These are phyloP conservation scores for Claviceps sp. DNA, from an alignment of 2,329 filamentous ascomycete genomes.

Conservation along the genomic window DNA sequence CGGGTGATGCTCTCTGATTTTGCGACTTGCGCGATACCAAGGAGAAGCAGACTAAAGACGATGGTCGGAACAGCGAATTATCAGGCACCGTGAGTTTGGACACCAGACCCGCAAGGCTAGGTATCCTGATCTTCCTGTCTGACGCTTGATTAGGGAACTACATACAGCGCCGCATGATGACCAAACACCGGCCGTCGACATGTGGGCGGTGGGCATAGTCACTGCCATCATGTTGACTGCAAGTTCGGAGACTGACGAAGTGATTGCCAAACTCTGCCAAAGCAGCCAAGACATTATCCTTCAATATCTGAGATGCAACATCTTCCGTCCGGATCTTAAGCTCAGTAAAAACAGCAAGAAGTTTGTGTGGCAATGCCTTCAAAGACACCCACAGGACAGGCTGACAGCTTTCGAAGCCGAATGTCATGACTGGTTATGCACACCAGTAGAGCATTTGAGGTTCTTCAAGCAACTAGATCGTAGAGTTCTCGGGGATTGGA, in stretches of 20 bases:
- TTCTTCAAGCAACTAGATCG: slow-evolving; percentile 21
- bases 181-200: slow-evolving; percentile 29
- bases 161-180: slow-evolving; percentile 6
- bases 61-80: slow-evolving; percentile 32
- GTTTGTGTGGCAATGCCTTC: slow-evolving; percentile 21
- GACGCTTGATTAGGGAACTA: slow-evolving; percentile 25
- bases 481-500: slow-evolving; percentile 16
- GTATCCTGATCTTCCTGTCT: background rate
- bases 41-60: slow-evolving; percentile 28
- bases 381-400: slow-evolving; percentile 13
- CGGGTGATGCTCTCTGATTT: slow-evolving; percentile 40
- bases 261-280: slow-evolving; percentile 14
- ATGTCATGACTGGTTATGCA: slow-evolving; percentile 22
- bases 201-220: slow-evolving; percentile 40
- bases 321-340: slow-evolving; percentile 7
- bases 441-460: slow-evolving; percentile 15
- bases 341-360: slow-evolving; percentile 14
- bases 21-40: slow-evolving; percentile 32
- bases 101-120: background rate
- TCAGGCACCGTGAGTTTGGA: slow-evolving; percentile 33
- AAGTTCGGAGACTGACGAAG: slow-evolving; percentile 6
- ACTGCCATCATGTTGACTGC: slow-evolving; percentile 23
- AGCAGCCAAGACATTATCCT: slow-evolving; percentile 15
- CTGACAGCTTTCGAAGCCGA: slow-evolving; percentile 16
- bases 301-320: slow-evolving; percentile 7